Evolutionary conservation across 2,329 filamentous ascomycete species (phyloP).

Genomic region (Corinectria fuckeliana): DNA sequence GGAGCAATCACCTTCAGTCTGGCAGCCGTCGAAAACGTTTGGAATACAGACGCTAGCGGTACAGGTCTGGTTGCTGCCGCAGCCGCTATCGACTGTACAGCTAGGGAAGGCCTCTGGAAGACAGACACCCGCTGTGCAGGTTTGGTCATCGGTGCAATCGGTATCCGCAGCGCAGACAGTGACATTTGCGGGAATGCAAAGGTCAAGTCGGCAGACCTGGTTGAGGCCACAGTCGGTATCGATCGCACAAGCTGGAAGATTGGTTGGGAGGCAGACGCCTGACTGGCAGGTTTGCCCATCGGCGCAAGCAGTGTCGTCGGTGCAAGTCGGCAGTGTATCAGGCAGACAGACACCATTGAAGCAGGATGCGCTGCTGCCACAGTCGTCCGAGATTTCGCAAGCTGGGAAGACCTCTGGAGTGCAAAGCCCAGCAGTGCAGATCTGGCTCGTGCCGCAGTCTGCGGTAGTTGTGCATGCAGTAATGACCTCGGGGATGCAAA

Average conservation of each 20-base stretch:
- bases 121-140: slow-evolving; percentile 9
- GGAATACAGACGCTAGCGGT: slow-evolving; percentile 9
- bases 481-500: slow-evolving; percentile 1
- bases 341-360: slow-evolving; percentile 9
- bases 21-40: background rate
- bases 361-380: background rate
- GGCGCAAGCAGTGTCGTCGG: background rate
- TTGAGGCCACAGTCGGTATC: slow-evolving; percentile 7
- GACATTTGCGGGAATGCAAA: slow-evolving; percentile 9
- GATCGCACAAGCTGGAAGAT: background rate
- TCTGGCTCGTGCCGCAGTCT: background rate
- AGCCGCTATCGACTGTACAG: slow-evolving; percentile 10
- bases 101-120: slow-evolving; percentile 3
- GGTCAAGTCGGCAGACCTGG: slow-evolving; percentile 14
- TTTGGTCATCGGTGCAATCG: background rate
- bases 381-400: background rate
- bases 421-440: slow-evolving; percentile 10
- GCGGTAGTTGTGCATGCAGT: background rate
- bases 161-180: background rate
- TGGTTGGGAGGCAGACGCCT: slow-evolving; percentile 4
- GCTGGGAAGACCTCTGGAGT: slow-evolving; percentile 8
- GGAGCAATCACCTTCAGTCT: background rate
- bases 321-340: background rate
- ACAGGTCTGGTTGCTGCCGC: background rate
- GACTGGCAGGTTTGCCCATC: background rate